Conservation (phyloP, 108 stramenopile genomes). For the Poteriospumella lacustris region DNA sequence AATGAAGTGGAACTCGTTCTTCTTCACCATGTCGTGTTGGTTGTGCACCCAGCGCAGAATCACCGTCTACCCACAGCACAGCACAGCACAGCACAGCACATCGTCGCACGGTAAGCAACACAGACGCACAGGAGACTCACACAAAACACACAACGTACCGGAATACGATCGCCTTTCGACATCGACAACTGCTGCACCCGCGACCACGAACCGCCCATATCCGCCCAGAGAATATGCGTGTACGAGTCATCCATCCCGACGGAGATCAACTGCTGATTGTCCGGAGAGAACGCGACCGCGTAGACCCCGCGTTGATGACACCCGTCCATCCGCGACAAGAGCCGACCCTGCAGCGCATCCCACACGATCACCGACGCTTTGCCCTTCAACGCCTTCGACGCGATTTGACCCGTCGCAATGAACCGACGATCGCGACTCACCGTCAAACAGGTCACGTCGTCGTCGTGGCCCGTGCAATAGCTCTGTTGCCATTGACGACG, state of each 20-base stretch:
- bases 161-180: not conserved
- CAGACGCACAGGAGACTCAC: too few relatives aligned
- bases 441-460: conserved; percentile 26
- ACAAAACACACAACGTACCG: too few relatives aligned
- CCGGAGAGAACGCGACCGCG: not conserved
- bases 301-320: conserved; percentile 24
- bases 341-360: not conserved
- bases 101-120: too few relatives aligned
- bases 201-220: conserved; percentile 21
- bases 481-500: conserved; percentile 4
- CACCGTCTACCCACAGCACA: too few relatives aligned
- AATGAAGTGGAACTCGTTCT: not conserved
- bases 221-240: conserved; percentile 22
- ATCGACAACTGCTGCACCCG: not conserved
- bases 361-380: conserved; percentile 1
- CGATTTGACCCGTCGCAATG: conserved; percentile 28
- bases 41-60: not conserved
- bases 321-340: not conserved
- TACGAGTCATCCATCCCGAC: conserved; percentile 19
- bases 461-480: conserved; percentile 17
- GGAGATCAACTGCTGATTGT: not conserved
- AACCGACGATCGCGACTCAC: not conserved
- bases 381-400: conserved; percentile 6
- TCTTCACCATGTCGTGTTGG: not conserved
- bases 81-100: too few relatives aligned